Conservation (phyloP, 2,329 filamentous ascomycete species). For the Fusarium incarnatum region DNA sequence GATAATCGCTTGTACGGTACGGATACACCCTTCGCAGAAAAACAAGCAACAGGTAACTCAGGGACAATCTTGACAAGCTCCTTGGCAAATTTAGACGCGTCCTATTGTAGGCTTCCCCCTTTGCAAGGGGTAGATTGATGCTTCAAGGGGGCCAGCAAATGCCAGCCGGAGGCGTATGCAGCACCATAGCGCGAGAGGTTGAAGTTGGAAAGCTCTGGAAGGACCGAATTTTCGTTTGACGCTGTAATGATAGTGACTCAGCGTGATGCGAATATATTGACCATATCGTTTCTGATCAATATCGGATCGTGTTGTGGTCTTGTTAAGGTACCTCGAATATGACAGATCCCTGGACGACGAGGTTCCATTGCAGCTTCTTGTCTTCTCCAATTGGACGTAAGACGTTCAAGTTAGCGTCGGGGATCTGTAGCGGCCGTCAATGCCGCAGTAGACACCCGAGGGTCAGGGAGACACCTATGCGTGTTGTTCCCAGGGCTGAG, state of each 20-base stretch:
- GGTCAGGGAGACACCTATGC: constrained; percentile 17
- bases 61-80: constrained; percentile 7
- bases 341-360: constrained; percentile 20
- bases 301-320: background rate
- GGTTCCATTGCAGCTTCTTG: constrained; percentile 24
- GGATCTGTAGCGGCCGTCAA: constrained; percentile 29
- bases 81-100: constrained; percentile 39
- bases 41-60: constrained; percentile 5
- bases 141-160: constrained; percentile 42
- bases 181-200: constrained; percentile 1
- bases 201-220: constrained; percentile 23
- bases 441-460: constrained; percentile 30
- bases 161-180: constrained; percentile 34
- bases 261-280: constrained; percentile 2
- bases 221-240: constrained; percentile 1
- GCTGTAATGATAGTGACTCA: background rate
- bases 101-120: constrained; percentile 33
- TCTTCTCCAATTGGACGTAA: constrained; percentile 6
- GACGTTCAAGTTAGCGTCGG: constrained; percentile 24
- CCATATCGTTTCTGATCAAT: background rate
- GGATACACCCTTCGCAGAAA: constrained; percentile 1
- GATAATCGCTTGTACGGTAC: background rate
- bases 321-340: background rate
- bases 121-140: constrained; percentile 38
- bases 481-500: constrained; percentile 32